These are phyloP conservation scores for Brasilioporus rufonigricans DNA, from an alignment of 768 basidiomycete species.

Conservation along the genomic window DNA sequence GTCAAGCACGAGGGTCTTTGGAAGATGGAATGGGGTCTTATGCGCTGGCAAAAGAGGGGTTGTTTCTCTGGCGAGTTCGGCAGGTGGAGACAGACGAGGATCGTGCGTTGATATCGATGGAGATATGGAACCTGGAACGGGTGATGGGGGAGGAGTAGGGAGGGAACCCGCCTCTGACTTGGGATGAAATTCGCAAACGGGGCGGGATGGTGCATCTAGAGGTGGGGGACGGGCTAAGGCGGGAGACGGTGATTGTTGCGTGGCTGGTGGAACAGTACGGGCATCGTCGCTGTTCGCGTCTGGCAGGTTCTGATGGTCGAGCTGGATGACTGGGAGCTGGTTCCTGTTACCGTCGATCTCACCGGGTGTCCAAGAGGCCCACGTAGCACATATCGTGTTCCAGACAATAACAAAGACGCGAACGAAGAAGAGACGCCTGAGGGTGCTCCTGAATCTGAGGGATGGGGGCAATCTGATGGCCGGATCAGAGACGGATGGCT, in stretches of 20 bases:
- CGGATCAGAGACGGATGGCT: constrained; percentile 31
- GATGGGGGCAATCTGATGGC: constrained; percentile 36
- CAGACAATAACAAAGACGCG: constrained; percentile 68
- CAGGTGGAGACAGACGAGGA: constrained; percentile 16
- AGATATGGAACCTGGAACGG: constrained; percentile 8
- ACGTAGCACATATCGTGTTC: constrained; percentile 63
- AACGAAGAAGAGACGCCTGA: constrained; percentile 66
- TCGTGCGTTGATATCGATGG: constrained; percentile 9
- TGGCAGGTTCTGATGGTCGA: constrained; percentile 3
- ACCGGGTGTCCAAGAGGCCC: constrained; percentile 42
- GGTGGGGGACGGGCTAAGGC: constrained; percentile 26
- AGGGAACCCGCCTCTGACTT: constrained; percentile 16
- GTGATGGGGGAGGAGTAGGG: constrained; percentile 28
- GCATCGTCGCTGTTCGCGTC: constrained; percentile 13
- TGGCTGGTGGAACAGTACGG: constrained; percentile 19
- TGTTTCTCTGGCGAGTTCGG: constrained; percentile 38
- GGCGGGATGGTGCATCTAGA: constrained; percentile 14
- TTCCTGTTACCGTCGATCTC: constrained; percentile 22
- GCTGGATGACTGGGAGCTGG: constrained; percentile 4
- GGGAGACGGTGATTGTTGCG: constrained; percentile 17
- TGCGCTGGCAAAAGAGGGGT: constrained; percentile 50
- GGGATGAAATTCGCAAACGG: constrained; percentile 7
- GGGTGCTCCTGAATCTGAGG: constrained; percentile 39
- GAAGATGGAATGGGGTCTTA: constrained; percentile 73
- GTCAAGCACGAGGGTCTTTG: constrained; percentile 95